Conservation (phyloP, 257 asterid species). For the Anisodus acutangulus region DNA sequence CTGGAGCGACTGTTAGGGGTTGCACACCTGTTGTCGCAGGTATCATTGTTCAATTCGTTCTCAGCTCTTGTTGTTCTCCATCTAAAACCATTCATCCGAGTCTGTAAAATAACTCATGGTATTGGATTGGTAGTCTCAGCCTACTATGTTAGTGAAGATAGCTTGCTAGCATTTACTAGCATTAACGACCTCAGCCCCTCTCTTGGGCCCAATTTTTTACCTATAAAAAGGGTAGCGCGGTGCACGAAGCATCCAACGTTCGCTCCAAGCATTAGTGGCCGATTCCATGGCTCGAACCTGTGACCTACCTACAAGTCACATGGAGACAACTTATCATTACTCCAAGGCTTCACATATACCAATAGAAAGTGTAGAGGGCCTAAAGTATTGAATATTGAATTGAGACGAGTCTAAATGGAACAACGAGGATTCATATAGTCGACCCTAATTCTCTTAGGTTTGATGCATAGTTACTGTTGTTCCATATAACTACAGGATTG, state of each 20-base stretch:
- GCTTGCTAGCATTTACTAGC: background rate
- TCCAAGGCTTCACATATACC: background rate
- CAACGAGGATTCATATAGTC: background rate
- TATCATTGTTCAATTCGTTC: constrained; percentile 27
- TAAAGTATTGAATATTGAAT: background rate
- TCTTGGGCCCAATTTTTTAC: background rate
- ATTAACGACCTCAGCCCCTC: background rate
- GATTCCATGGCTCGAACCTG: background rate
- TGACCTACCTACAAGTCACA: background rate
- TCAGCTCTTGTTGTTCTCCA: background rate
- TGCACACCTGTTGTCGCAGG: constrained; percentile 73
- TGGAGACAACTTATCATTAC: background rate
- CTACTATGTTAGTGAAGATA: background rate
- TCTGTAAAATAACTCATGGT: background rate
- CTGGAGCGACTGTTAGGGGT: constrained; percentile 86
- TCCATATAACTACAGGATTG: background rate
- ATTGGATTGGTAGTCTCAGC: background rate
- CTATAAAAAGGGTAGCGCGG: background rate
- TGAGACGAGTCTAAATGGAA: background rate
- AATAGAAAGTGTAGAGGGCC: background rate
- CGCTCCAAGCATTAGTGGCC: background rate
- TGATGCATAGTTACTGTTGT: background rate
- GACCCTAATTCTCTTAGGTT: background rate
- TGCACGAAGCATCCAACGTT: background rate
- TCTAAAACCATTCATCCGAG: background rate